Base-by-base conservation (phyloP, 225 moss, liverwort and hornwort species). In the Lunularia cruciata region DNA sequence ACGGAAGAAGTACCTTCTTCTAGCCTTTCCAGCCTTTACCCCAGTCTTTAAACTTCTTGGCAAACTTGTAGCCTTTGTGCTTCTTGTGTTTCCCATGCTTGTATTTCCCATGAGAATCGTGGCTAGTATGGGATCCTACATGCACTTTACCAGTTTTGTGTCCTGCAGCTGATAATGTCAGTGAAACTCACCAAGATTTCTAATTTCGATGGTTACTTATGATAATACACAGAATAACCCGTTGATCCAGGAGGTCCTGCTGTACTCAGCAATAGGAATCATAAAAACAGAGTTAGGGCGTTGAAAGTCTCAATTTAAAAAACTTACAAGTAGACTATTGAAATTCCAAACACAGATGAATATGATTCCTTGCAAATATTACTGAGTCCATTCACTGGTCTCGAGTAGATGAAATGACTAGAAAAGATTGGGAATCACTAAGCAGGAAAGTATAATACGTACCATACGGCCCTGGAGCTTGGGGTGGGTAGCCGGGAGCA, bases 41-140 rank as follows among this genome's bases (percentile, higher is more conserved):
- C 64, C 18, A 43, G 7, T 46, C 64, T 64, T 64, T 46, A 47
- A 47, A 60, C 73, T 74, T 74, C 65, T 38, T 58, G 15, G 32
- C 57, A 57, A 57, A 63, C 62, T 63, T 62, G 47, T 45, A 64
- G 9, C 79, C 74, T 68, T 79, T 75, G 7, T 45, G 15, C 63
- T 72, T 63, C 45, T 63, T 75, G 54, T 74, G 70, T 57, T 80
- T 80, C 53, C 75, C 80, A 22, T 80, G 80, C 75, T 75, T 67
- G 64, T 64, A 64, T 27, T 26, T 11, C 5, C 43, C 64, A 64
- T 64, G 45, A 19, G 64, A 43, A 64, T 46, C 47, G 56, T 75
- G 57, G 47, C 74, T 74, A 76, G 71, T 47, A 57, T 52, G 67
- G 8, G 72, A 77, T 33, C 80, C 72, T 72, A 80, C 62, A 15